Evolutionary conservation across 345 rosid species (phyloP), one percentile per base, ranked within the genome.

Genomic region (Psidium guajava): DNA sequence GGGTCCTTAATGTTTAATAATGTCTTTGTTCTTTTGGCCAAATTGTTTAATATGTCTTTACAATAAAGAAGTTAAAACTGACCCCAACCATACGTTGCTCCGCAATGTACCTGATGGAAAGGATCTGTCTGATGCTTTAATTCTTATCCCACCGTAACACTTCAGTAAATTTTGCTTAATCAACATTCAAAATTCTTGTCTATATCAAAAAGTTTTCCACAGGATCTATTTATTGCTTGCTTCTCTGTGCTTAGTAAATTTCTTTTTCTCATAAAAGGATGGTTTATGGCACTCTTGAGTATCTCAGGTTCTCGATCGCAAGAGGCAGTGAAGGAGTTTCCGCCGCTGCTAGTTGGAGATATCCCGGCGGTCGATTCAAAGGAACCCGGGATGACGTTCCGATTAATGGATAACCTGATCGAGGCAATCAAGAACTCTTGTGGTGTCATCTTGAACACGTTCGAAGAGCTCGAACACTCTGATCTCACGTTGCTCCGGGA

Each of bases 301-400:
- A 22, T 54, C 40, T 44, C 69, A 92, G 96, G 87, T 47, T 89
- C 89, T 61, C 87, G 85, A 77, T 81, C 82, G 75, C 92, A 92
- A 56, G 86, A 85, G 85, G 85, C 80, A n/a, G 88, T 92, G n/a
- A 82, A 82, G 56, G 95, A 90, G 84, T 83, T 90, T 80, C 92
- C 92, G 54, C 90, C 90, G 15, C 77, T 91, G 50, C 91, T 86
- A 86, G 89, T 90, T 54, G 88, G 92, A 83, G 96, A 92, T 89
- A 56, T 93, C 84, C 90, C 91, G 1, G 36, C 40, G 20, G 3
- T 36, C n/a, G 36, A 83, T 87, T 59, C 89, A 8, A 36, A 54
- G 2, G 84, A 92, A 18, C 87, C 87, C 0, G 89, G 64, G 25
- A 55, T 47, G n/a, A 21, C 88, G 11, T 21, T 54, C 80, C 49